Evolutionary conservation across 768 basidiomycete species (phyloP), one percentile per base, ranked within the genome.

Genomic region (Podaxis sp.): DNA sequence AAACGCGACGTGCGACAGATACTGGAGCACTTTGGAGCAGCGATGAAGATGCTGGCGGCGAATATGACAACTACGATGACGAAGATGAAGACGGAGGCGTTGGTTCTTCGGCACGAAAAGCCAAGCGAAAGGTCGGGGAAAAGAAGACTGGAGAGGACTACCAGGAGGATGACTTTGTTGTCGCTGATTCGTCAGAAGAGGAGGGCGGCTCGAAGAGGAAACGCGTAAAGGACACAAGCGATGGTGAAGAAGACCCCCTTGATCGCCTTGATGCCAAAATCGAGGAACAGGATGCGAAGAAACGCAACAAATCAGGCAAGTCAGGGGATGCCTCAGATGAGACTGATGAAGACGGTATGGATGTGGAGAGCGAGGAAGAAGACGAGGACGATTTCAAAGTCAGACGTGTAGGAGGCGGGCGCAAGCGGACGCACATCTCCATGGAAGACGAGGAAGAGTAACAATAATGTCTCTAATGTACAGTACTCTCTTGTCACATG

Each of bases 111-210:
- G 70, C 74, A 7, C 75, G 76, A 51, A 81, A 77, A 58, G 65
- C 69, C 57, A 82, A 85, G 71, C 75, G 80, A 64, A 82, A 82
- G 63, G 71, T 70, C n/a, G 77, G 78, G 11, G 81, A 81, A 57
- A 82, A 80, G 56, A 79, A 84, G 46, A 77, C 79, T 4, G 84
- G 83, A 21, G 89, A 78, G 52, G 79, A 91, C 46, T 93, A 93
- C 65, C 88, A 91, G 69, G 85, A 88, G 61, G 91, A 94, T 69
- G 91, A 91, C 66, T 94, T 94, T 66, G 77, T 94, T 28, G 92
- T 93, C 10, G 86, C 88, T 13, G 91, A 92, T 65, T 86, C 85
- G 16, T 90, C 91, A 44, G 88, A 89, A 27, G 89, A 89, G 2
- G 78, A 68, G 10, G 80, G 76, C 38, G 73, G 71, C 58, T 74